Percentiles rank a stretch among this genome's conserved stretches.
Conservation (phyloP, 495 filamentous ascomycete species). For the Neurospora cerealis region DNA sequence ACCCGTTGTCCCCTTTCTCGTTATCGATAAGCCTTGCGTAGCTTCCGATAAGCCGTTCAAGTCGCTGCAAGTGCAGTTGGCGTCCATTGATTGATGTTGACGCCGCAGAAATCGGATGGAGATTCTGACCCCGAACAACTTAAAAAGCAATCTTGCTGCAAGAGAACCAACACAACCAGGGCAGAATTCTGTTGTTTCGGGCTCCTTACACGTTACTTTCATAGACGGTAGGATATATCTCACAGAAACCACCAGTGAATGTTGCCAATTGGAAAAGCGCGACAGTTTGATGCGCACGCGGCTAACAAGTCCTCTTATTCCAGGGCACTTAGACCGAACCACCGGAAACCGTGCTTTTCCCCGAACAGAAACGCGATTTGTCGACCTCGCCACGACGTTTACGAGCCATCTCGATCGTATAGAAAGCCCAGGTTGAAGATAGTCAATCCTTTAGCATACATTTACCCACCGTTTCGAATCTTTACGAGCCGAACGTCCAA, state of each 20-base stretch:
- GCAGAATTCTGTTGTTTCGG: background rate
- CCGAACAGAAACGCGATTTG: background rate
- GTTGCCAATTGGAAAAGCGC: background rate
- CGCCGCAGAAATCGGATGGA: background rate
- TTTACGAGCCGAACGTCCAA: background rate
- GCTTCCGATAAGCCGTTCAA: slow-evolving; percentile 24
- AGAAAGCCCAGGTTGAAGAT: background rate
- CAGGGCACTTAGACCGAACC: background rate
- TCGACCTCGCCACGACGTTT: background rate
- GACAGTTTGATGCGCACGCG: background rate
- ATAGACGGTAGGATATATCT: background rate
- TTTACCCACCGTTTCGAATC: background rate
- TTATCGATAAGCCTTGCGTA: slow-evolving; percentile 21
- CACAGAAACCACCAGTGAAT: background rate
- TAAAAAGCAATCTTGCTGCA: background rate
- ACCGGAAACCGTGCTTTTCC: background rate
- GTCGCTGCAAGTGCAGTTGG: background rate
- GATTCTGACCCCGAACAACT: background rate
- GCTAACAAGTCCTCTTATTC: background rate
- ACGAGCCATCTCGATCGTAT: background rate
- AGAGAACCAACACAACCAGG: background rate
- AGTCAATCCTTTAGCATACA: background rate
- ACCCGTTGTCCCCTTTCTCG: background rate
- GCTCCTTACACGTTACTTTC: background rate
- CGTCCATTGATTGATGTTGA: background rate